These are phyloP conservation scores for Phytophthora pistaciae DNA, from an alignment of 352 stramenopile species.

Conservation along the genomic window DNA sequence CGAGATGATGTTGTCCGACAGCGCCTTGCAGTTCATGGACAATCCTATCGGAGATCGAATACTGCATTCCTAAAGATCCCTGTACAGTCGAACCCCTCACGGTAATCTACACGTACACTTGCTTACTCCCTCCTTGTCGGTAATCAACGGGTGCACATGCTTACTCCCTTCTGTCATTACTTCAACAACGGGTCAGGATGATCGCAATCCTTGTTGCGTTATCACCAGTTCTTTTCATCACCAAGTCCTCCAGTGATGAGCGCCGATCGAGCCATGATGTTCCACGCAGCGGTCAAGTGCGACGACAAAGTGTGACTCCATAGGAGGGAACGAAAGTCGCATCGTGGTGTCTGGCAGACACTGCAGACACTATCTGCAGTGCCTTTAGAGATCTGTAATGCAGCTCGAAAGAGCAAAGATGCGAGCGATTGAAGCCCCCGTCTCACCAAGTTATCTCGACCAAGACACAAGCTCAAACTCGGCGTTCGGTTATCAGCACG, in stretches of 20 bases:
- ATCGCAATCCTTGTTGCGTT: neutral
- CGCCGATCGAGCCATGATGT: no score
- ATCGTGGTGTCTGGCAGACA: no score
- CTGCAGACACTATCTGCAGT: no score
- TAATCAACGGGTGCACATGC: neutral
- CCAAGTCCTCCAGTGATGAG: no score
- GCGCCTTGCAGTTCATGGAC: conserved; percentile 19
- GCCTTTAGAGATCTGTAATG: neutral
- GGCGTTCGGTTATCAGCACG: neutral
- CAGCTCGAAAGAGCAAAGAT: neutral
- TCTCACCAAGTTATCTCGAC: no score
- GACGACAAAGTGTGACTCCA: no score
- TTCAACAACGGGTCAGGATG: neutral
- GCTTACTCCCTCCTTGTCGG: neutral
- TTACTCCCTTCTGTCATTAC: neutral
- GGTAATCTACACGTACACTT: neutral
- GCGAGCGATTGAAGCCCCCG: no score
- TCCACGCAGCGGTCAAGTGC: neutral
- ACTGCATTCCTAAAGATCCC: no score
- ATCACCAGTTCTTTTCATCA: neutral
- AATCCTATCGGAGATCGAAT: no score
- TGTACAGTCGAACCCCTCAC: no score
- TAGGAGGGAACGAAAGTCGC: neutral
- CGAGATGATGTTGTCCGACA: conserved; percentile 8
- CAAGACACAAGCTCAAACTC: no score